A percentile compares a stretch with the other conserved stretches of the same genome.
Conservation (phyloP, 2,329 filamentous ascomycete genomes). For the Xylaria arbuscula region DNA sequence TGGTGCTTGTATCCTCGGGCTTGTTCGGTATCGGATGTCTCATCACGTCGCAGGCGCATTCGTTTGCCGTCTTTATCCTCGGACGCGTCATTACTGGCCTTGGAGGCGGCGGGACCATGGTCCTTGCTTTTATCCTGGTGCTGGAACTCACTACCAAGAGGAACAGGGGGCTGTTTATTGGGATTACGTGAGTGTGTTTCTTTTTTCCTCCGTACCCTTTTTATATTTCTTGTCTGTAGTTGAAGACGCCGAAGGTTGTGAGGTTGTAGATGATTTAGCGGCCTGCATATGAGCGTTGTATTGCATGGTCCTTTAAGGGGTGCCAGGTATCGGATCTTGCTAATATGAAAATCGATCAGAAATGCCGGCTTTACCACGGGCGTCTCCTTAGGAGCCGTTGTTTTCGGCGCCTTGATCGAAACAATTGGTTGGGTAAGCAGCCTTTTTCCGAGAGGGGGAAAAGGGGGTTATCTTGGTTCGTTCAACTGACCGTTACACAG, state of each 20-base stretch:
- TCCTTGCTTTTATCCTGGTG: conserved; percentile 78
- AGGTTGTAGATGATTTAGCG: not conserved
- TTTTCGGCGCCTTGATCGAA: conserved; percentile 73
- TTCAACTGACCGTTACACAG: conserved; percentile 36
- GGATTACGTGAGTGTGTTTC: conserved; percentile 63
- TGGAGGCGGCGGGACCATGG: conserved; percentile 78
- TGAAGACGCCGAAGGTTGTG: not conserved
- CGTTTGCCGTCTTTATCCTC: conserved; percentile 71
- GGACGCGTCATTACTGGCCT: conserved; percentile 76
- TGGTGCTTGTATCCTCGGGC: conserved; percentile 71
- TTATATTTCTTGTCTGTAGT: not conserved
- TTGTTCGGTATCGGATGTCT: conserved; percentile 70
- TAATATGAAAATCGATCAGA: conserved; percentile 31
- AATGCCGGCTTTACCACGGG: conserved; percentile 80
- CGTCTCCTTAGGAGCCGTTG: conserved; percentile 75
- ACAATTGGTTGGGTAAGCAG: conserved; percentile 73
- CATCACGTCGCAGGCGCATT: conserved; percentile 70
- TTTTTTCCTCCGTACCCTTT: not conserved
- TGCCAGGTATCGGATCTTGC: not conserved
- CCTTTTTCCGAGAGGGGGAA: not conserved
- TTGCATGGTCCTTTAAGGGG: not conserved
- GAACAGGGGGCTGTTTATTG: conserved; percentile 77
- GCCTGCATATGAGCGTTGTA: no score
- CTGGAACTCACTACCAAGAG: conserved; percentile 77
- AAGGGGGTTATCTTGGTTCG: not conserved